A percentile compares a stretch with the other conserved stretches of the same genome.
Conservation (phyloP, 2,329 filamentous ascomycete genomes). For the Diaporthe sp. region DNA sequence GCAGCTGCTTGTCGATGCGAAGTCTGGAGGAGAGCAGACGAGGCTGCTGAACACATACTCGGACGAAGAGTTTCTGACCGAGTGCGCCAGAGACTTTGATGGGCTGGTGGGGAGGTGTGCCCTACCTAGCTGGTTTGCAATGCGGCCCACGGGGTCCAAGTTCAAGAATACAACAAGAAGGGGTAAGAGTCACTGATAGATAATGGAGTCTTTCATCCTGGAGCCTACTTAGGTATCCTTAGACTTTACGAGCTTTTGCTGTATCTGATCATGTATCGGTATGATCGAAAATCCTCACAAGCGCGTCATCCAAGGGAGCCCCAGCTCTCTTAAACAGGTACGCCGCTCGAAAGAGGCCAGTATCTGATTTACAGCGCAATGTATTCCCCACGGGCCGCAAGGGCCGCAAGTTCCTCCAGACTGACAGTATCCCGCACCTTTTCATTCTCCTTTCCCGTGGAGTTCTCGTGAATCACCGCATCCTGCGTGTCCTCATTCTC, state of each 20-base stretch:
- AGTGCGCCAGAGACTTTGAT: constrained; percentile 19
- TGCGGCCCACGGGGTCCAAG: constrained; percentile 29
- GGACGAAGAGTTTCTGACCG: constrained; percentile 30
- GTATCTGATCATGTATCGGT: background rate
- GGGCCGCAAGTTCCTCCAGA: background rate
- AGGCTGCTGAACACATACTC: constrained; percentile 32
- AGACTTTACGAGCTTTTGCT: background rate
- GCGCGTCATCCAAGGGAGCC: background rate
- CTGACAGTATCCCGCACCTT: background rate
- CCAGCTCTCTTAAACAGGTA: background rate
- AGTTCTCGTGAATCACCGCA: background rate
- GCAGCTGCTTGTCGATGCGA: constrained; percentile 32
- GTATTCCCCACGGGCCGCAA: constrained; percentile 10
- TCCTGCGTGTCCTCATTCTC: background rate
- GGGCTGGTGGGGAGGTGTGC: constrained; percentile 25
- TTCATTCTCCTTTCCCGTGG: background rate
- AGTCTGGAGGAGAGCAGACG: constrained; percentile 32
- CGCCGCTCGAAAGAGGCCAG: background rate
- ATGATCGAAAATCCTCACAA: background rate
- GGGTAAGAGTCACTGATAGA: background rate
- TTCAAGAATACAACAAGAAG: background rate
- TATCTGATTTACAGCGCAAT: constrained; percentile 16
- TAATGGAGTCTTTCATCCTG: background rate
- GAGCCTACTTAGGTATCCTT: background rate
- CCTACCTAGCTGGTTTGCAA: constrained; percentile 28